Evolutionary conservation across 73 alveolate species (phyloP), one percentile per base, ranked within the genome.

Genomic region (Paramecium caudatum): DNA sequence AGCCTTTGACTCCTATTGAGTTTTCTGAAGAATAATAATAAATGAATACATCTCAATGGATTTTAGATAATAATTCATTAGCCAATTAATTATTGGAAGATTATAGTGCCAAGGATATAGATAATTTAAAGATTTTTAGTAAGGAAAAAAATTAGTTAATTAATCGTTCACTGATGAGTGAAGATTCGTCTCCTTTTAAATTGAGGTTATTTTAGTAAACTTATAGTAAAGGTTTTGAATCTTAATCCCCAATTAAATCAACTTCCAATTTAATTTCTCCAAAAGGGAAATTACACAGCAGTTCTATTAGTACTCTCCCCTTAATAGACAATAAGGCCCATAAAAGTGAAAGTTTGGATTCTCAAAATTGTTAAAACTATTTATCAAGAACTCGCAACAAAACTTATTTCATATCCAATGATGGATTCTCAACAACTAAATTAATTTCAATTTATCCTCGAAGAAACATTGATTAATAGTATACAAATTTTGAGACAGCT

Each of bases 81-180:
- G 80, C 80, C 8, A 55, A 55, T 55, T 23, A 55, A 55, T 27
- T 55, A 4, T 27, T 55, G 80, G 80, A 55, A 19, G 80, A 55
- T 55, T 10, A 27, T 37, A 55, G 17, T 21, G 8, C 23, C 13
- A 55, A 55, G 7, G 80, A 55, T 55, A 55, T 55, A 9, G 80
- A 55, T 21, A 55, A 55, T 55, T 10, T 55, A 23, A 55, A 55
- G 16, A 17, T 27, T 10, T 55, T 55, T 55, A 55, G 80, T 23
- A 55, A 19, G 2, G 80, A 55, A 23, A 55, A 23, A 9, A 55
- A 55, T 27, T 27, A 55, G 30, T 55, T n/a, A n/a, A n/a, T n/a
- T n/a, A n/a, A n/a, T n/a, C n/a, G n/a, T n/a, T n/a, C 80, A 23
- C 23, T 55, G 9, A 55, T 55, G 80, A 55, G 46, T 27, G 80